Conservation (phyloP, 1,284 basidiomycete species). For the Porodaedalea pini region DNA sequence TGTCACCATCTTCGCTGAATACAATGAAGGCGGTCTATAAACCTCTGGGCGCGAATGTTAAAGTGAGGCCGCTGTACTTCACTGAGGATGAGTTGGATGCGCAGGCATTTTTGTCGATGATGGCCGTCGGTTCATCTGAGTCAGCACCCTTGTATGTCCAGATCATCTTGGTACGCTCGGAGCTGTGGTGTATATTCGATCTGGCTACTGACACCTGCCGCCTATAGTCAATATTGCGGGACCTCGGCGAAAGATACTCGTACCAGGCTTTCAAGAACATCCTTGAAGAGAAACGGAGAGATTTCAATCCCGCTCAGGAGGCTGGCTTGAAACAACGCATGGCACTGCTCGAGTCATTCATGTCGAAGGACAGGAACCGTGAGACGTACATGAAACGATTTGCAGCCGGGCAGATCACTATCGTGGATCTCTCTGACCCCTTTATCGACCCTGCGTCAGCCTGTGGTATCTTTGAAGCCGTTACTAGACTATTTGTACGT, state of each 20-base stretch:
- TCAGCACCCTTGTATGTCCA: no score
- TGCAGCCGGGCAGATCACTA: slow-evolving; percentile 51
- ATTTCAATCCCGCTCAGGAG: slow-evolving; percentile 51
- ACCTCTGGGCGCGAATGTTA: no score
- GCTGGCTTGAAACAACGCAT: slow-evolving; percentile 56
- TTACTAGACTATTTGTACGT: slow-evolving; percentile 54
- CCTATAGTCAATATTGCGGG: no score
- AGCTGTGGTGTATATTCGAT: no score
- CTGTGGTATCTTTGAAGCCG: slow-evolving; percentile 67
- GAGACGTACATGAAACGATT: slow-evolving; percentile 36
- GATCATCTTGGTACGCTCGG: no score
- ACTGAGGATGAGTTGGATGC: no score
- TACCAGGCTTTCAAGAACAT: slow-evolving; percentile 45
- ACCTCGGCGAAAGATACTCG: slow-evolving; percentile 45
- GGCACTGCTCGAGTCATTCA: slow-evolving; percentile 50
- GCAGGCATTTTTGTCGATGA: no score
- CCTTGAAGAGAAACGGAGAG: slow-evolving; percentile 44
- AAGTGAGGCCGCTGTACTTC: no score
- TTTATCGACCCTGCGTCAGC: slow-evolving; percentile 66
- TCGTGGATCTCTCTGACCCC: slow-evolving; percentile 66
- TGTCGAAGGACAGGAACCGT: slow-evolving; percentile 32
- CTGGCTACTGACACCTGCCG: no score
- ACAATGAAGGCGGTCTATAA: no score
- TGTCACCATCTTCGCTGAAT: no score
- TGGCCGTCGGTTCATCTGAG: no score